Percentiles rank a stretch among this genome's conserved stretches.
Evolutionary conservation across 257 asterid species (phyloP).

Genomic region (Rauvolfia tetraphylla): DNA sequence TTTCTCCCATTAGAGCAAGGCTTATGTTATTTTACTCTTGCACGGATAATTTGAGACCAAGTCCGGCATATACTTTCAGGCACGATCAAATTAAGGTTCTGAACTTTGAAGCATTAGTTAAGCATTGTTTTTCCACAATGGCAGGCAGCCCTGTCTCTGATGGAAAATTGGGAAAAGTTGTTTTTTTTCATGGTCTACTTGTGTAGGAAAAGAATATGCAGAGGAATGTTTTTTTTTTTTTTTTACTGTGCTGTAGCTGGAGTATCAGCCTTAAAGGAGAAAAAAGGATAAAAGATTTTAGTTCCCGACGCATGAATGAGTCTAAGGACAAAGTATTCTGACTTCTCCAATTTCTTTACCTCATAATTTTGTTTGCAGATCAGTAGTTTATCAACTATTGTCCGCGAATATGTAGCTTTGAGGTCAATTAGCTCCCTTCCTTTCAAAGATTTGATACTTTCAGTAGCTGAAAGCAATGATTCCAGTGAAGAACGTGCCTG

Average conservation of each 20-base stretch:
- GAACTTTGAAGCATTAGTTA: neutral
- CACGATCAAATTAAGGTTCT: neutral
- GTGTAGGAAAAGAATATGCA: neutral
- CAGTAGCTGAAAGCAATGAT: constrained; percentile 51
- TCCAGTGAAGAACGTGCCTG: constrained; percentile 70
- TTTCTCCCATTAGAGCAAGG: neutral
- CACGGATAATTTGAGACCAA: neutral
- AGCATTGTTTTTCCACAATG: neutral
- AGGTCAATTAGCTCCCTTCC: constrained; percentile 77
- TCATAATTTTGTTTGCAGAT: constrained; percentile 43
- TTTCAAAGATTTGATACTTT: constrained; percentile 76
- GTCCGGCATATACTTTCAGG: neutral
- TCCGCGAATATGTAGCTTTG: constrained; percentile 87
- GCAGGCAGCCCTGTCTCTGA: neutral
- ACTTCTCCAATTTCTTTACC: neutral
- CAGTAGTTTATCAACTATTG: constrained; percentile 90
- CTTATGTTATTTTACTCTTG: neutral
- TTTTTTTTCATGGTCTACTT: neutral
- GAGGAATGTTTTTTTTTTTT: neutral
- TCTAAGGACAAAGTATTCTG: neutral
- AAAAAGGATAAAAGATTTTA: neutral
- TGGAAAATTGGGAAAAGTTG: neutral
- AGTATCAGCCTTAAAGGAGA: neutral
- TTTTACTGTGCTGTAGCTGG: neutral
- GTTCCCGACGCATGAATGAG: neutral